Evolutionary conservation across 192 early-diverging fungal genomes (phyloP).

Genomic region (Fimicolochytrium jonesii): DNA sequence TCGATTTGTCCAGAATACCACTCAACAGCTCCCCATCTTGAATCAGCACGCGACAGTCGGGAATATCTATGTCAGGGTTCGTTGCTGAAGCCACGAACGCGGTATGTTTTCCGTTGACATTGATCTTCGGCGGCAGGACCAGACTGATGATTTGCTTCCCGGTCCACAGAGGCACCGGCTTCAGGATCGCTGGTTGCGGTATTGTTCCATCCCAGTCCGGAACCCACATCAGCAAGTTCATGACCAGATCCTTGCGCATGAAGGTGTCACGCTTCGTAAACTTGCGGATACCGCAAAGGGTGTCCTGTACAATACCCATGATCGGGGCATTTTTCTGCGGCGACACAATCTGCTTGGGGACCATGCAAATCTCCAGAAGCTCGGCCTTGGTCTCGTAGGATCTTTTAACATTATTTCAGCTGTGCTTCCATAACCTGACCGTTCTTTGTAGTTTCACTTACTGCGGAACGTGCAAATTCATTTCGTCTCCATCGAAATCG

Average conservation of each 20-base stretch:
- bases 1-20: constrained; percentile 94
- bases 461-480: constrained; percentile 99
- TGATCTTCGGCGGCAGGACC: constrained; percentile 91
- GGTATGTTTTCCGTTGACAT: constrained; percentile 72
- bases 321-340: constrained; percentile 97
- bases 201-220: constrained; percentile 93
- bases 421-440: too few species aligned
- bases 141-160: constrained; percentile 95
- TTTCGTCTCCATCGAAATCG: constrained; percentile 99
- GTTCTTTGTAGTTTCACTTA: too few species aligned
- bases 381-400: constrained; percentile 95
- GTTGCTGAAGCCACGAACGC: constrained; percentile 70
- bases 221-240: constrained; percentile 95
- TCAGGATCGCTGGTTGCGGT: constrained; percentile 89
- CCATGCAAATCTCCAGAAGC: constrained; percentile 95
- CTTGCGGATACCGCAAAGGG: constrained; percentile 90
- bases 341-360: constrained; percentile 93
- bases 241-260: constrained; percentile 80
- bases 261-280: constrained; percentile 94
- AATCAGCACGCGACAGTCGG: constrained; percentile 66
- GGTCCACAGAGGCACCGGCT: constrained; percentile 96
- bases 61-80: constrained; percentile 83
- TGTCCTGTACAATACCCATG: constrained; percentile 99
- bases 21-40: constrained; percentile 89
- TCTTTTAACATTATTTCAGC: too few species aligned